phyloP scores from a whole-genome alignment of 768 basidiomycete species.

The Lyophyllum decastes region DNA sequence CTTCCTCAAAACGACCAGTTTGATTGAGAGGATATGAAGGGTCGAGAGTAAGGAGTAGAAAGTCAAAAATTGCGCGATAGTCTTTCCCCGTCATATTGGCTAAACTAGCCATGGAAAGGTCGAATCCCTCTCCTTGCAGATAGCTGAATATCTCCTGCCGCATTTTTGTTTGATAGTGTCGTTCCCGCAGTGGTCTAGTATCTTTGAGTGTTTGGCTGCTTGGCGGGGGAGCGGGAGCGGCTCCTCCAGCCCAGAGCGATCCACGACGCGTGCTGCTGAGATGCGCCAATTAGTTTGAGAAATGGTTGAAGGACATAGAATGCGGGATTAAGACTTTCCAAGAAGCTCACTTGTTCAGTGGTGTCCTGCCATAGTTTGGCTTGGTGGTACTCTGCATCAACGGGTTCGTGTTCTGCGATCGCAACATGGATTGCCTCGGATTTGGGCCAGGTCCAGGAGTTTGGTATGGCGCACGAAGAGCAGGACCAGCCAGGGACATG shows the following conservation, averaged over 20 bases:
- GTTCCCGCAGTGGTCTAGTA: slow-evolving; percentile 75
- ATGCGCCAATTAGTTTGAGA: background rate
- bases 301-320: slow-evolving; percentile 4
- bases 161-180: slow-evolving; percentile 72
- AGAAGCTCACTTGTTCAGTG: slow-evolving; percentile 61
- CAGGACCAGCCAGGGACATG: slow-evolving; percentile 77
- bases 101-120: slow-evolving; percentile 68
- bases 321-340: background rate
- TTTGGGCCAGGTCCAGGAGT: slow-evolving; percentile 45
- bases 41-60: slow-evolving; percentile 72
- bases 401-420: slow-evolving; percentile 69
- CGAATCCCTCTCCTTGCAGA: slow-evolving; percentile 65
- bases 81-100: slow-evolving; percentile 84
- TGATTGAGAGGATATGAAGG: slow-evolving; percentile 60
- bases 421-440: slow-evolving; percentile 67
- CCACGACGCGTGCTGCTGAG: slow-evolving; percentile 70
- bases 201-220: slow-evolving; percentile 67
- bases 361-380: slow-evolving; percentile 69
- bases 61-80: slow-evolving; percentile 83
- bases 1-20: slow-evolving; percentile 69
- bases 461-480: slow-evolving; percentile 57
- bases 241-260: slow-evolving; percentile 69
- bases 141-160: slow-evolving; percentile 75
- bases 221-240: slow-evolving; percentile 46
- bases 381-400: slow-evolving; percentile 72